phyloP scores from a whole-genome alignment of 768 basidiomycete genomes.

The Termitomyces bulborhizus region DNA sequence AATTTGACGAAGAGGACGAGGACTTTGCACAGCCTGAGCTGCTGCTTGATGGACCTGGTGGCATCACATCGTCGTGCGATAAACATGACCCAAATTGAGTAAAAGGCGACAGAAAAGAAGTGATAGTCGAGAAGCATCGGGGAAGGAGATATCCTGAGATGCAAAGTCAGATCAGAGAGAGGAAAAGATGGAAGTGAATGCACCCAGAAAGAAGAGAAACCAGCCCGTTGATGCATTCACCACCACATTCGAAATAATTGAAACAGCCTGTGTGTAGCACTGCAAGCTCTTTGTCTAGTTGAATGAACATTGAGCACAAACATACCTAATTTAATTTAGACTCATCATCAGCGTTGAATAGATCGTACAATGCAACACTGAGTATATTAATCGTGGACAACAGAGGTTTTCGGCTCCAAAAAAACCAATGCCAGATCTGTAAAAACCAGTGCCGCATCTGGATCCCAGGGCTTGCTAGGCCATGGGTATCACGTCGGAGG shows the following conservation, averaged over 20 bases:
- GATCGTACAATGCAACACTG: conserved; percentile 87
- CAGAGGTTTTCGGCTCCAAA: conserved; percentile 77
- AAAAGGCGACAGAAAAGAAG: conserved; percentile 95
- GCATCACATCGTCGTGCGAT: conserved; percentile 21
- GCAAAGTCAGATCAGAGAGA: not conserved
- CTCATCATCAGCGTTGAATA: conserved; percentile 92
- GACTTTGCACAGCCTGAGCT: conserved; percentile 33
- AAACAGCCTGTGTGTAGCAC: conserved; percentile 84
- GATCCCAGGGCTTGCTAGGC: not conserved
- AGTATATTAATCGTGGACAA: conserved; percentile 88
- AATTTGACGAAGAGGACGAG: conserved; percentile 68
- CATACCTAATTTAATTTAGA: conserved; percentile 6
- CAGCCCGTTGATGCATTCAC: conserved; percentile 82
- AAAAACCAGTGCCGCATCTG: not conserved
- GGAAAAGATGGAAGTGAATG: conserved; percentile 17
- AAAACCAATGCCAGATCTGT: too few relatives aligned
- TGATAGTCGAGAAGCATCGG: conserved; percentile 78
- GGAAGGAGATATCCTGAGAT: conserved; percentile 66
- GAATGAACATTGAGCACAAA: not conserved
- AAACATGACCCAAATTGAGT: conserved; percentile 89
- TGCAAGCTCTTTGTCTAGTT: conserved; percentile 50
- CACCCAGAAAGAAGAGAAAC: conserved; percentile 88
- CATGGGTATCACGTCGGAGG: not conserved
- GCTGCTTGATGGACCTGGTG: not conserved
- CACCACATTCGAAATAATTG: conserved; percentile 94